Evolutionary conservation across 495 filamentous ascomycete genomes (phyloP).

Genomic region (Daldinia loculata): DNA sequence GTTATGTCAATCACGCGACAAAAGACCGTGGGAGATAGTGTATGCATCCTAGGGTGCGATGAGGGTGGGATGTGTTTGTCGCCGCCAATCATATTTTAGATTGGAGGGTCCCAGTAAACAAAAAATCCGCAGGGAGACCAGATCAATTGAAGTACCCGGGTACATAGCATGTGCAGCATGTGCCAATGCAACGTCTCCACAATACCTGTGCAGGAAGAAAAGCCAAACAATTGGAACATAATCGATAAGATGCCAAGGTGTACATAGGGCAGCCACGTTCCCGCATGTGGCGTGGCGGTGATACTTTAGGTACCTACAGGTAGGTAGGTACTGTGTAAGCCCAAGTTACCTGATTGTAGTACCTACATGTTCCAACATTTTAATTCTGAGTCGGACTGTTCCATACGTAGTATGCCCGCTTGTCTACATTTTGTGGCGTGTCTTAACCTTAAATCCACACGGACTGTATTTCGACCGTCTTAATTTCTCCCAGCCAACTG

Average conservation of each 20-base stretch:
- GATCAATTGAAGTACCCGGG: background rate
- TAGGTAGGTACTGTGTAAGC: conserved; percentile 5
- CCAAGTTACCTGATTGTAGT: background rate
- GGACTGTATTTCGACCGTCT: conserved; percentile 4
- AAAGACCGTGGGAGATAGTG: conserved; percentile 14
- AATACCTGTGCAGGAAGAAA: background rate
- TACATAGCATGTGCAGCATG: background rate
- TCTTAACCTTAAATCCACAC: conserved; percentile 20
- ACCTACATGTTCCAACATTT: conserved; percentile 6
- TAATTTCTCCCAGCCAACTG: conserved; percentile 30
- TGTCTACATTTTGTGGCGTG: conserved; percentile 23
- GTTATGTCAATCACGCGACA: conserved; percentile 20
- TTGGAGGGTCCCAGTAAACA: conserved; percentile 30
- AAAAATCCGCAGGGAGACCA: conserved; percentile 4
- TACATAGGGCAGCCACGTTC: conserved; percentile 18
- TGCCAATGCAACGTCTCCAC: background rate
- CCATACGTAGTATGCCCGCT: background rate
- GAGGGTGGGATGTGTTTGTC: conserved; percentile 25
- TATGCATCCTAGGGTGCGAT: conserved; percentile 12
- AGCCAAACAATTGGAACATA: no score
- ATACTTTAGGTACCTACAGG: background rate
- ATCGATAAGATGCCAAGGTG: no score
- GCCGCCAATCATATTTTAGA: conserved; percentile 25
- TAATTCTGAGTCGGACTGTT: conserved; percentile 13
- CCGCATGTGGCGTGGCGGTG: conserved; percentile 29